Conservation (phyloP, 1,284 basidiomycete species). For the Farysia itapuensis region DNA sequence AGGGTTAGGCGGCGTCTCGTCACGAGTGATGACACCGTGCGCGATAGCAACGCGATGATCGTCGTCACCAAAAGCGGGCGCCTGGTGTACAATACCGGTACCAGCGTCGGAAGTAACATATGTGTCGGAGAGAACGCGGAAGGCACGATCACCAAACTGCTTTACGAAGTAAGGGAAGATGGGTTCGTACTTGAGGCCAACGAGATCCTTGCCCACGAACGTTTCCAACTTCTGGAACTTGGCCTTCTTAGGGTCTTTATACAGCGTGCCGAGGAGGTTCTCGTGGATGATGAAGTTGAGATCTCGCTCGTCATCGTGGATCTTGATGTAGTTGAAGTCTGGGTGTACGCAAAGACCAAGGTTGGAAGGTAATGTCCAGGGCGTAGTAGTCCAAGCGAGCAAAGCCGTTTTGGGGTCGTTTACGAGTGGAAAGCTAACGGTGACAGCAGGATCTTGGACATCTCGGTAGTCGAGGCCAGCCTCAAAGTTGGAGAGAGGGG, state of each 20-base stretch:
- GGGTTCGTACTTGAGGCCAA: slow-evolving; percentile 93
- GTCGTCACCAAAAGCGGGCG: slow-evolving; percentile 97
- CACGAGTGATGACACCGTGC: slow-evolving; percentile 76
- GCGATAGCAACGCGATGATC: slow-evolving; percentile 91
- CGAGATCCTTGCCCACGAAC: slow-evolving; percentile 88
- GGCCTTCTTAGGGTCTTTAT: slow-evolving; percentile 97
- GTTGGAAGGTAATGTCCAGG: slow-evolving; percentile 97
- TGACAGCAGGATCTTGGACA: slow-evolving; percentile 91
- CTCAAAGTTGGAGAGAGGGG: slow-evolving; percentile 97
- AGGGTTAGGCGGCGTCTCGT: slow-evolving; percentile 94
- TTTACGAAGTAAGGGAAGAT: slow-evolving; percentile 96
- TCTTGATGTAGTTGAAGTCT: slow-evolving; percentile 93
- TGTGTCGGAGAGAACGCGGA: slow-evolving; percentile 83
- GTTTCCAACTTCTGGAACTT: slow-evolving; percentile 85
- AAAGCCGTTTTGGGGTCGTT: slow-evolving; percentile 89
- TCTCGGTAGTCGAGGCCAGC: slow-evolving; percentile 91
- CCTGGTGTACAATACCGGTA: slow-evolving; percentile 98
- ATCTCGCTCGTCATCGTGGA: slow-evolving; percentile 84
- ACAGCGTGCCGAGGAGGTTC: slow-evolving; percentile 80
- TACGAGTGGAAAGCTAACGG: slow-evolving; percentile 86
- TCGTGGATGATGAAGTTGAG: slow-evolving; percentile 93
- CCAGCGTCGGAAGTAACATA: slow-evolving; percentile 93
- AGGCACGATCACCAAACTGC: slow-evolving; percentile 87
- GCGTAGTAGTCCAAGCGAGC: slow-evolving; percentile 98
- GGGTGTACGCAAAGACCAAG: slow-evolving; percentile 94